A percentile compares a stretch with the other conserved stretches of the same genome.
Conservation (phyloP, 78 protist species). For the Emiliania huxleyi region DNA sequence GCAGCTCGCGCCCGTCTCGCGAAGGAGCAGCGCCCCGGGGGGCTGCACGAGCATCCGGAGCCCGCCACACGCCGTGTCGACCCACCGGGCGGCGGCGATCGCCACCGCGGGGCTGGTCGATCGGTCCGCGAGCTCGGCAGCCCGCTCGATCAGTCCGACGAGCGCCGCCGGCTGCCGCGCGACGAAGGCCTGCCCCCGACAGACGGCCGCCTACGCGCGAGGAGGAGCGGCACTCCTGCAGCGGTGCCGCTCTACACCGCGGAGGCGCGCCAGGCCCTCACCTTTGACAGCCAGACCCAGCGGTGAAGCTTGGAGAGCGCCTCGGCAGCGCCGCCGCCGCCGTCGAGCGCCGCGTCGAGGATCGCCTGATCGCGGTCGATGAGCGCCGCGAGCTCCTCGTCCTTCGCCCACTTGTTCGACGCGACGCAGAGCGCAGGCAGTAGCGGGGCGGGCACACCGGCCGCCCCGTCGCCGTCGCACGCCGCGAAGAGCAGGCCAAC, state of each 20-base stretch:
- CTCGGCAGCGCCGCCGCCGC: not conserved
- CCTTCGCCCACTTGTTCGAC: not conserved
- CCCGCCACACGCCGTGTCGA: not conserved
- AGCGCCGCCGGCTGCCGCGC: not conserved
- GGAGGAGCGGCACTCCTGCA: too few species aligned
- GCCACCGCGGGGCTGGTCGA: not conserved
- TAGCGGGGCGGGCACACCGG: not conserved
- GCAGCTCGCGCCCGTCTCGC: not conserved
- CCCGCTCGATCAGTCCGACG: not conserved
- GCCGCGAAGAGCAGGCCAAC: not conserved
- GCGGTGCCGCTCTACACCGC: too few species aligned
- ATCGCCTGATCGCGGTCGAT: not conserved
- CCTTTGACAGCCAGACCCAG: not conserved
- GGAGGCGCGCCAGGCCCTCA: too few species aligned
- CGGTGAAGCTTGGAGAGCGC: not conserved
- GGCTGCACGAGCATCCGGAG: not conserved
- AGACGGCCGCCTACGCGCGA: not conserved
- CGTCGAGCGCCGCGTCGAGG: not conserved
- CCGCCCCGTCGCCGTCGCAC: not conserved
- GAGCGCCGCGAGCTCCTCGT: not conserved
- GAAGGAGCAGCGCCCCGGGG: not conserved
- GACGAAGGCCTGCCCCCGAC: not conserved
- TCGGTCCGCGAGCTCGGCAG: not conserved
- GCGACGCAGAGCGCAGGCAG: not conserved
- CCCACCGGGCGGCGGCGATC: not conserved